Base-by-base conservation (phyloP, 2,329 filamentous ascomycete genomes). In the Colletotrichum higginsianum region DNA sequence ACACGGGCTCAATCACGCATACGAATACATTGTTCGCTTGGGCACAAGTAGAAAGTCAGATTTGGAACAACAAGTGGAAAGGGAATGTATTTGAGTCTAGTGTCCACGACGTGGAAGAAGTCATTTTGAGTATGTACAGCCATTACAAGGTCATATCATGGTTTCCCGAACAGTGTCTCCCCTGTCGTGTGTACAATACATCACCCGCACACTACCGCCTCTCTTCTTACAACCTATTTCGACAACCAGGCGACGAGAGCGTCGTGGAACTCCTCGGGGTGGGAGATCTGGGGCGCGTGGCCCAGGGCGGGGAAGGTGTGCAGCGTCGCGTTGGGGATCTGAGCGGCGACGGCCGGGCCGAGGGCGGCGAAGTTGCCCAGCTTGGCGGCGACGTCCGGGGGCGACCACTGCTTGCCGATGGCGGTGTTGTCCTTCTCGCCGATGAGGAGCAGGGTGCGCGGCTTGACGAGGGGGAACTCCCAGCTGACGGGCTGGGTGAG, bases 351-450 rank as follows among this genome's bases (percentile, higher is more conserved):
- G 69, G 83, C 74, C n/a, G 83, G 83, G 0, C 87, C 87, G 13
- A 90, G 77, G 4, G 86, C 76, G 60, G 84, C 80, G 71, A 88
- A 89, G 73, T 85, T 83, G 0, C 87, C 87, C 16, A 89, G 75
- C 74, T 78, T 79, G 7, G 78, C 81, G 53, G 84, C 81, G 16
- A 87, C 83, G 2, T 81, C 82, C 0, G 82, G 80, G 0, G 84
- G 80, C 13, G 84, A 81, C 86, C 87, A 89, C 61, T 83, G 82
- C 75, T 86, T 86, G 0, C 88, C 87, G 60, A 89, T 86, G 18
- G 87, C 88, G 3, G 88, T 89, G 47, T 80, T 86, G 71, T 89
- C 87, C 76, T 85, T 84, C 42, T 84, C 83, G 1, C 87, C 87
- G 60, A 88, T 81, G 61, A 89, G 76, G 64, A 90, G 76, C 26